Base-by-base conservation (phyloP, 1,284 basidiomycete genomes). In the Trametes sp. region DNA sequence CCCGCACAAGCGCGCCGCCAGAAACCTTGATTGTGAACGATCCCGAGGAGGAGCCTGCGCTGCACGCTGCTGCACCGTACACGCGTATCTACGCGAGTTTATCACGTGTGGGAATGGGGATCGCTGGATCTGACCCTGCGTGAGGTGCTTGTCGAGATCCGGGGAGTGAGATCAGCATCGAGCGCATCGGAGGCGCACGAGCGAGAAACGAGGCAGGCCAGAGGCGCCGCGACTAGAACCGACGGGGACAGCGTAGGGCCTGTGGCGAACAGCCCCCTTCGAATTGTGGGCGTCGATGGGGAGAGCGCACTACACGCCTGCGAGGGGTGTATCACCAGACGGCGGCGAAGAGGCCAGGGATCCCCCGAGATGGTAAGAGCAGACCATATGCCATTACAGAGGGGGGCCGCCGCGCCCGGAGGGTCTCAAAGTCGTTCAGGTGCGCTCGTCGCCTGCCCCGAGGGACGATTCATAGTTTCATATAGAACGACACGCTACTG, bases 401-500 rank as follows among this genome's bases (percentile, higher is more conserved):
- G 45, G 54, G 60, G 42, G 36, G 23, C 54, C 51, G 51, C 56
- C 46, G 35, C 51, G 35, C 19, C 44, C 61, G 55, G 56, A 26
- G 55, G 28, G 60, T 36, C 35, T 24, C 23, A 4, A 24, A 46
- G 45, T 49, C 21, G 54, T 54, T 33, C 52, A 46, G 26, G 44
- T 57, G 33, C 26, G 29, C 44, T 33, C 46, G 46, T 33, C 41
- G 54, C 10, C 49, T 42, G 44, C 44, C 42, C 49, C 19, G 49
- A 42, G 6, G 48, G 14, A 33, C 38, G 62, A 57, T 61, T 57
- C 42, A 54, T 59, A 61, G 63, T 62, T 65, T 65, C 63, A 65
- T 65, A 61, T 59, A 59, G 33, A 33, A 23, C 33, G 42, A 54
- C 64, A 65, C 64, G 64, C 61, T 44, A 44, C 35, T 21, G 58